Percentiles rank a stretch among this genome's conserved stretches.
These are phyloP conservation scores for Amyloporia xantha DNA, from an alignment of 768 basidiomycete species.

Conservation along the genomic window DNA sequence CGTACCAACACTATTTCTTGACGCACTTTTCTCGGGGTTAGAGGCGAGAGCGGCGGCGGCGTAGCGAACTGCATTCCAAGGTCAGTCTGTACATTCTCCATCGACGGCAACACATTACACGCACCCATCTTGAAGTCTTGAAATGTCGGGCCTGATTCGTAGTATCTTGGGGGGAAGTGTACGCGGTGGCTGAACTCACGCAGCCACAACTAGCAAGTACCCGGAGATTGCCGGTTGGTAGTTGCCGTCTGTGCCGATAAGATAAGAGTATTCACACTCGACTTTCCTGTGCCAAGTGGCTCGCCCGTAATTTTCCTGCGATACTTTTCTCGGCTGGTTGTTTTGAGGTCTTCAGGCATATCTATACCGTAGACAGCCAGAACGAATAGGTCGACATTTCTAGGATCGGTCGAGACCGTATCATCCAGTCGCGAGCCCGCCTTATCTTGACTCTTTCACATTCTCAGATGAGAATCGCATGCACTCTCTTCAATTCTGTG, in stretches of 20 bases:
- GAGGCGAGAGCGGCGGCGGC: slow-evolving; percentile 78
- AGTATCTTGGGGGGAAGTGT: slow-evolving; percentile 11
- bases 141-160: slow-evolving; percentile 23
- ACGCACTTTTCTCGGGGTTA: slow-evolving; percentile 93
- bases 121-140: slow-evolving; percentile 35
- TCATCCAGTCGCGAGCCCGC: too few species aligned
- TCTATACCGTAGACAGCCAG: too few species aligned
- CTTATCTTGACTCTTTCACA: too few species aligned
- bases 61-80: slow-evolving; percentile 70
- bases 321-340: too few species aligned
- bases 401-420: too few species aligned
- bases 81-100: not conserved
- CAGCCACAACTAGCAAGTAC: slow-evolving; percentile 20
- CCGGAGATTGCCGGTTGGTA: slow-evolving; percentile 8
- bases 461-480: too few species aligned
- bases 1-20: not conserved
- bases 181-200: slow-evolving; percentile 23
- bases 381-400: too few species aligned
- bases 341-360: too few species aligned
- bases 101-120: slow-evolving; percentile 18
- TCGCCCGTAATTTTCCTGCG: too few species aligned
- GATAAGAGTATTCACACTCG: not conserved
- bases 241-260: not conserved
- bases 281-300: too few species aligned
- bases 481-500: too few species aligned